Conservation (phyloP, 495 filamentous ascomycete genomes). For the Tetracladium marchalianum region DNA sequence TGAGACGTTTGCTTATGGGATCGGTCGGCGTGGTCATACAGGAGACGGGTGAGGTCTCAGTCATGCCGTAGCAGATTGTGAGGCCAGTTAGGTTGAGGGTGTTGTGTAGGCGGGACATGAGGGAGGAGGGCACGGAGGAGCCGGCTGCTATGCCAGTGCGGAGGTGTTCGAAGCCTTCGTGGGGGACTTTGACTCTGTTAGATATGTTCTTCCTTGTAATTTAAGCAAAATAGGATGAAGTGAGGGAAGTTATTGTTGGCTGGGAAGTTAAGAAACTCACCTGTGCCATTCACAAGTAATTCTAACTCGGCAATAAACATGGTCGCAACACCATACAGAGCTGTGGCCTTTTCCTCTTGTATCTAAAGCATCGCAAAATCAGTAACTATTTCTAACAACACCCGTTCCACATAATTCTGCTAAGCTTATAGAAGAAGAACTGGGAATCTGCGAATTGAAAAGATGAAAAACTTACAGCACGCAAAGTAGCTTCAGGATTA, state of each 20-base stretch:
- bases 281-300: constrained; percentile 46
- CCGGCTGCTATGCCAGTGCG: constrained; percentile 91
- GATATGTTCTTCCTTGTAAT: too few relatives aligned
- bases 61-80: constrained; percentile 98
- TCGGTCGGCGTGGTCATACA: constrained; percentile 84
- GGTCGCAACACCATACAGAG: constrained; percentile 86
- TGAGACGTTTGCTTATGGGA: constrained; percentile 66
- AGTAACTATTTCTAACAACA: too few relatives aligned
- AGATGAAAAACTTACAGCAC: background rate
- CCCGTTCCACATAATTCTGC: too few relatives aligned
- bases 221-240: constrained; percentile 4
- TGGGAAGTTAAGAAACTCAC: constrained; percentile 20
- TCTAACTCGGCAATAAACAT: constrained; percentile 92
- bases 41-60: constrained; percentile 87
- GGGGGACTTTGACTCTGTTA: background rate
- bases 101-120: constrained; percentile 74
- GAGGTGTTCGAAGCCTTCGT: constrained; percentile 56
- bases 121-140: constrained; percentile 64
- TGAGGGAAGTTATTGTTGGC: background rate
- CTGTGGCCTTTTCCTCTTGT: constrained; percentile 68
- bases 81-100: constrained; percentile 72
- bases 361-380: constrained; percentile 30
- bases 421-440: too few relatives aligned
- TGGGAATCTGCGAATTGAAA: constrained; percentile 13
- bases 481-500: constrained; percentile 62